These are phyloP conservation scores for Takakia lepidozioides DNA, from an alignment of 225 moss, liverwort and hornwort species.

Conservation along the genomic window DNA sequence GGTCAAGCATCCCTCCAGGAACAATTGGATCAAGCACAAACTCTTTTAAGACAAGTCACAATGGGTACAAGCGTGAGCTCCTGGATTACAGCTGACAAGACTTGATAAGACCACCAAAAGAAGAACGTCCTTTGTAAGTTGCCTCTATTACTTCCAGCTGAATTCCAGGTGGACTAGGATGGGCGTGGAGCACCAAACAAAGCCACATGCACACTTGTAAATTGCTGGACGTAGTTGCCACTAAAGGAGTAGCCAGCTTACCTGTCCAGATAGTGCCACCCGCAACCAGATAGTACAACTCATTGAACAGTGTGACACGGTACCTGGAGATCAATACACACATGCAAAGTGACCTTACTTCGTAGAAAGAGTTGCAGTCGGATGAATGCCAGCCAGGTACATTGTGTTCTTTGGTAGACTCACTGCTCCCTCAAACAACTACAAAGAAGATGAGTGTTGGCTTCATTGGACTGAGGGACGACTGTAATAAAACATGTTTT, in stretches of 20 bases:
- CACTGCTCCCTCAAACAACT: background rate
- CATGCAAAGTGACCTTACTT: no score
- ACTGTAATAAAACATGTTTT: no score
- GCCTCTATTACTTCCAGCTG: background rate
- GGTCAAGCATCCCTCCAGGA: no score
- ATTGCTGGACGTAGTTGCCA: no score
- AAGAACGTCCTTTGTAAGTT: background rate
- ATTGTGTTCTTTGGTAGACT: background rate
- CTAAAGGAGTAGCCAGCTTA: slow-evolving; percentile 21
- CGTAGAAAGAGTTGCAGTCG: no score
- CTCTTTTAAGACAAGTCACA: no score
- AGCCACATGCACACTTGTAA: no score
- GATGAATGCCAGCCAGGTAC: background rate
- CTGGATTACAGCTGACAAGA: background rate
- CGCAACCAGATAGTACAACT: slow-evolving; percentile 96
- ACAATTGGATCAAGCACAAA: no score
- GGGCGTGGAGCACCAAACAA: no score
- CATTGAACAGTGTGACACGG: slow-evolving; percentile 92
- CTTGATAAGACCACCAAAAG: background rate
- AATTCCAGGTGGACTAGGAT: background rate
- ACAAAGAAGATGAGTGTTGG: background rate
- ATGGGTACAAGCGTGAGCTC: background rate
- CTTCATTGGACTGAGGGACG: no score
- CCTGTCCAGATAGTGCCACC: slow-evolving; percentile 99
- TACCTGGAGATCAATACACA: slow-evolving; percentile 65